Evolutionary conservation across 306 rosid species (phyloP).

Genomic region (Trifolium repens): DNA sequence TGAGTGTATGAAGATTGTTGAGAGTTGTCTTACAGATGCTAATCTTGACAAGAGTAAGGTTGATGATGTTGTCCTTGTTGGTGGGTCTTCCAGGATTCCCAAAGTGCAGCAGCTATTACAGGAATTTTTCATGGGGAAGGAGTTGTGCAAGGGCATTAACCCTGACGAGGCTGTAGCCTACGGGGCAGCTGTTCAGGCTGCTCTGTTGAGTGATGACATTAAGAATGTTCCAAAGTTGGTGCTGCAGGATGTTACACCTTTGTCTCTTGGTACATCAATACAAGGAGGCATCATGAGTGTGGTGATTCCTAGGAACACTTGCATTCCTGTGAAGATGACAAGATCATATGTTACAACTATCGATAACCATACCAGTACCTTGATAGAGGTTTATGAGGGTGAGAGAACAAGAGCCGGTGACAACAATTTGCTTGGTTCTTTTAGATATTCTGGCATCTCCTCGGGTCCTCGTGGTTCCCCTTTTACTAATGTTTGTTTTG

Average conservation of each 20-base stretch:
- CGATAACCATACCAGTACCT: slow-evolving; percentile 46
- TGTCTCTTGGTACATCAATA: slow-evolving; percentile 55
- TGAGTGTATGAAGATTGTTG: not conserved
- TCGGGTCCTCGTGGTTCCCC: slow-evolving; percentile 52
- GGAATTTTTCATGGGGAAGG: not conserved
- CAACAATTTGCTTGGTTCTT: slow-evolving; percentile 57
- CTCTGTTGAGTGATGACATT: not conserved
- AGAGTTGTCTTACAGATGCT: not conserved
- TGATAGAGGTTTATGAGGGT: slow-evolving; percentile 20
- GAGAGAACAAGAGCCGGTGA: slow-evolving; percentile 18
- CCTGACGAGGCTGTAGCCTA: slow-evolving; percentile 38
- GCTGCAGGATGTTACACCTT: slow-evolving; percentile 55
- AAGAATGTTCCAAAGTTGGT: slow-evolving; percentile 38
- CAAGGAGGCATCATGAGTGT: not conserved
- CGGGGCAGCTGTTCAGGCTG: slow-evolving; percentile 37
- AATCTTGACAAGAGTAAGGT: not conserved
- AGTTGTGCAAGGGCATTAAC: not conserved
- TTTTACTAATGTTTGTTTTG: slow-evolving; percentile 38
- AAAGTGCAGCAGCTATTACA: not conserved
- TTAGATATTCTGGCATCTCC: slow-evolving; percentile 38
- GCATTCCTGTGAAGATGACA: slow-evolving; percentile 45
- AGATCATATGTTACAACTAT: accelerated
- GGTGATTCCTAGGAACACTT: slow-evolving; percentile 48
- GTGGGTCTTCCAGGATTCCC: slow-evolving; percentile 35
- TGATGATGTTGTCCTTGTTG: slow-evolving; percentile 31